phyloP scores from a whole-genome alignment of 768 basidiomycete species.

The Calocybe indica region DNA sequence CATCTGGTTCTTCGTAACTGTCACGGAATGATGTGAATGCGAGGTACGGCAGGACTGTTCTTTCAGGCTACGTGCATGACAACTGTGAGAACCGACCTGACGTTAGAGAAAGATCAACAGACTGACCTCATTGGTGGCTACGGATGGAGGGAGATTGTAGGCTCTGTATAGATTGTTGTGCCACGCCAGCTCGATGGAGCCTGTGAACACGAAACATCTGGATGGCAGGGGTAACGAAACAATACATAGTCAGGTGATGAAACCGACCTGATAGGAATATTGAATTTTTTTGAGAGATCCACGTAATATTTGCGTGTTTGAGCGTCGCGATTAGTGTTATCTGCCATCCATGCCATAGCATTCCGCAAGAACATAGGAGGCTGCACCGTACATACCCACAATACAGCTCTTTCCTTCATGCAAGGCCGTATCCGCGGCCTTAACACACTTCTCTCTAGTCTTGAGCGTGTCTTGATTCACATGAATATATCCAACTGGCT shows the following conservation, averaged over 20 bases:
- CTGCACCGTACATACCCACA: constrained; percentile 50
- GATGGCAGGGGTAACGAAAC: background rate
- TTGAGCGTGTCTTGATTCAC: constrained; percentile 84
- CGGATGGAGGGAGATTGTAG: constrained; percentile 46
- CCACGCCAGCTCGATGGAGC: constrained; percentile 77
- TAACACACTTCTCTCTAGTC: constrained; percentile 71
- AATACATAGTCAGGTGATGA: background rate
- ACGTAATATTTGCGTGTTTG: constrained; percentile 69
- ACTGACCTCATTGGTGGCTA: constrained; percentile 36
- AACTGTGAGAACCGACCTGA: background rate
- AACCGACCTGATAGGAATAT: constrained; percentile 51
- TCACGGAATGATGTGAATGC: constrained; percentile 55
- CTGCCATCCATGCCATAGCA: constrained; percentile 28
- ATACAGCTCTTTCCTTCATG: constrained; percentile 60
- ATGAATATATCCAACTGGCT: constrained; percentile 63
- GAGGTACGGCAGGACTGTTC: constrained; percentile 50
- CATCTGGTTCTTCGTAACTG: constrained; percentile 59
- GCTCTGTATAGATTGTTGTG: constrained; percentile 93
- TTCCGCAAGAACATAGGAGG: background rate
- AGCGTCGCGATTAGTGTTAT: constrained; percentile 86
- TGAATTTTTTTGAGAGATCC: constrained; percentile 50
- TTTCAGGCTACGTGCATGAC: constrained; percentile 28
- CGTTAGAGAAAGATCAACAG: background rate
- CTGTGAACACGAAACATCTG: constrained; percentile 74
- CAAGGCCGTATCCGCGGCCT: constrained; percentile 51